Evolutionary conservation across 176 grass and related monocot species (phyloP).

Genomic region (Hordeum marinum): DNA sequence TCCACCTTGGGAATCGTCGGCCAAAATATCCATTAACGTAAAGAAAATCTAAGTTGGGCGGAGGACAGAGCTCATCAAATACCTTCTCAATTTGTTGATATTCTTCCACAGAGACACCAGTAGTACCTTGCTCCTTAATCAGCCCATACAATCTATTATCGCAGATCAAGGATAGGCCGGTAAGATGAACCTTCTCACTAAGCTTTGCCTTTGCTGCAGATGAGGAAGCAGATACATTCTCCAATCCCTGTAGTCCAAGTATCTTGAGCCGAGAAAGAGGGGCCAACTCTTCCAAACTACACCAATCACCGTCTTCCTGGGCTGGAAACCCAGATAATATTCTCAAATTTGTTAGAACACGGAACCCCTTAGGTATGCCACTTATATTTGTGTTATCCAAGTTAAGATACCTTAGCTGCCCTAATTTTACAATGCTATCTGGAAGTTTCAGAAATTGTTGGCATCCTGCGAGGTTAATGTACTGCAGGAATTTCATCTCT

Average conservation of each 20-base stretch:
- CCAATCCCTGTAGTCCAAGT: background rate
- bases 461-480: background rate
- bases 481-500: slow-evolving; percentile 15
- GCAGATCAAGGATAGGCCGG: background rate
- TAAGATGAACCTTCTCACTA: background rate
- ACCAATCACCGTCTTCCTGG: background rate
- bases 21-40: background rate
- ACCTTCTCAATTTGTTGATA: background rate
- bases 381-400: background rate
- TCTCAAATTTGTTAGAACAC: background rate
- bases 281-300: background rate
- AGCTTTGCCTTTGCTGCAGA: background rate
- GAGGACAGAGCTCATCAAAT: slow-evolving; percentile 14
- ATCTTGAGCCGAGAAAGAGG: background rate
- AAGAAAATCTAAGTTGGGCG: background rate
- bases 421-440: background rate
- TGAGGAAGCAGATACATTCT: background rate
- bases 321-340: background rate
- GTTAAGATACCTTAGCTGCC: background rate
- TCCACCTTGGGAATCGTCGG: background rate
- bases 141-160: background rate
- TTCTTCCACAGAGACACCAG: background rate
- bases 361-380: background rate
- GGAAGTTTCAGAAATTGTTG: background rate
- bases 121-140: background rate